These are phyloP conservation scores for Dendrothele bispora DNA, from an alignment of 768 basidiomycete species.

Conservation along the genomic window DNA sequence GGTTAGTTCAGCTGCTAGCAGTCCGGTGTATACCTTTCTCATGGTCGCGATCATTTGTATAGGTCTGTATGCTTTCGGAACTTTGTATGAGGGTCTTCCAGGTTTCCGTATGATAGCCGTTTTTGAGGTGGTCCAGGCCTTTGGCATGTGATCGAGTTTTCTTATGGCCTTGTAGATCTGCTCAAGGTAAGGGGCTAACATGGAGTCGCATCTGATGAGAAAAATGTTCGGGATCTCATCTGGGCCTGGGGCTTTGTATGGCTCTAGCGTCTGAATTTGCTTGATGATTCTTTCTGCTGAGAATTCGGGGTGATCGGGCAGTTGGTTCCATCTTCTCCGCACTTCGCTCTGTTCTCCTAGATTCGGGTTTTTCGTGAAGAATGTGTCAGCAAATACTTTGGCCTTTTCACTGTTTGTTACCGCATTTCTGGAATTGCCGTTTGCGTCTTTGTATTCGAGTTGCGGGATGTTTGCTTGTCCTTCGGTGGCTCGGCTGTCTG, in stretches of 20 bases:
- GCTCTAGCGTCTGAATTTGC: constrained; percentile 13
- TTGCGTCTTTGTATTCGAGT: background rate
- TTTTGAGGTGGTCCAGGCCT: background rate
- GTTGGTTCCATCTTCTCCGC: no score
- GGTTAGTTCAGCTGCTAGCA: constrained; percentile 14
- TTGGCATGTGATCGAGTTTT: background rate
- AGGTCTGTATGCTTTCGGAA: background rate
- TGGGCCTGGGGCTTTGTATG: constrained; percentile 21
- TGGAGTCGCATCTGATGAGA: background rate
- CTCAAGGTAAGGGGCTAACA: background rate
- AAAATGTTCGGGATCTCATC: constrained; percentile 5
- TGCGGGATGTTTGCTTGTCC: background rate
- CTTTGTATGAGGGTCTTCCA: background rate
- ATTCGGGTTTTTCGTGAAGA: background rate
- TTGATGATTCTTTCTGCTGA: constrained; percentile 1
- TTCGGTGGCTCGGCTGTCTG: no score
- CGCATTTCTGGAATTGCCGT: background rate
- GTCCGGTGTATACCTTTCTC: background rate
- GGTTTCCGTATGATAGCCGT: background rate
- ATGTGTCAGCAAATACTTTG: background rate
- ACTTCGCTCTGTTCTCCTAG: no score
- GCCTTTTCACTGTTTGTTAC: background rate
- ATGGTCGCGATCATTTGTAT: background rate
- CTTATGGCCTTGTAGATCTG: background rate
- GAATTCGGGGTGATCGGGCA: background rate